Base-by-base conservation (phyloP, 495 filamentous ascomycete genomes). In the Lophiostoma macrostomum region DNA sequence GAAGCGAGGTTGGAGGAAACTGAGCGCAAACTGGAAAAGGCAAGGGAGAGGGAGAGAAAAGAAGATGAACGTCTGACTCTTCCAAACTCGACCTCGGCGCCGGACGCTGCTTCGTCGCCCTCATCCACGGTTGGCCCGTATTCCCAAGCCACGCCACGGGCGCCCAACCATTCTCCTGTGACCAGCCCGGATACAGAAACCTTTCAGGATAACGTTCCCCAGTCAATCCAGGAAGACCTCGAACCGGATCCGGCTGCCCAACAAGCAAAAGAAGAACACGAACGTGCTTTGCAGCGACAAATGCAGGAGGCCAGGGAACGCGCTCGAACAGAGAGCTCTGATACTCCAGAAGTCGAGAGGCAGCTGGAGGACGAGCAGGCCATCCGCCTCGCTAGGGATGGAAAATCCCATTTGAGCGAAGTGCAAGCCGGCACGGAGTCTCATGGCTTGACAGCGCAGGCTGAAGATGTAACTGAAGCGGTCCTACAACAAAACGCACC, bases 131-230 rank as follows among this genome's bases (percentile, higher is more conserved):
- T 70, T 35, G 71, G 70, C 8, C 58, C 68, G 3, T 70, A 70
- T 35, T 72, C 71, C n/a, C 61, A 68, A 30, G 65, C 63, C 19
- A 73, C 71, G 7, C 69, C 71, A 5, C 58, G 64, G 45, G 64
- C 28, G 69, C 77, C 61, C 47, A 67, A 45, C 30, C 71, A 39
- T 71, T 69, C 77, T 0, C 70, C 76, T 1, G 74, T 77, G 53
- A 78, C 79, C 1, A 79, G 76, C 50, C 75, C 79, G 0, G 77
- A 80, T 56, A 73, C 74, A 38, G 79, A 80, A 31, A 68, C 66
- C 25, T 61, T 56, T 66, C 72, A 22, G 66, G 74, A 58, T 68
- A 67, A 60, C 41, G 56, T 58, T 30, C 62, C 30, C 67, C 69
- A 41, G n/a, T 36, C 39, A 16, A 58, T 59, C 10, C 68, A 69